Conservation (phyloP, 306 rosid genomes). For the Astragalus glycyphyllos region DNA sequence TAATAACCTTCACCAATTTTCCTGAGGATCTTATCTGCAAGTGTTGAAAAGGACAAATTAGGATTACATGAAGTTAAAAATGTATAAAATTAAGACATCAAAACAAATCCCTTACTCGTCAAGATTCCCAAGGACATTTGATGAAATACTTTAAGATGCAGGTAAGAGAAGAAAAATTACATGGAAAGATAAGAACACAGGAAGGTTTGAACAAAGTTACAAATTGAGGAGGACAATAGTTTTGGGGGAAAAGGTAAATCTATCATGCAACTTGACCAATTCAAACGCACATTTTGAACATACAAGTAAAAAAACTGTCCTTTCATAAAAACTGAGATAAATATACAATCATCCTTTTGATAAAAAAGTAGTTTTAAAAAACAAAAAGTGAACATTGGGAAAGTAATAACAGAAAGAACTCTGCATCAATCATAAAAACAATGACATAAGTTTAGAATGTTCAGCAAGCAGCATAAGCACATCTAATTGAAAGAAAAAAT, state of each 20-base stretch:
- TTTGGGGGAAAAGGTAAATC: not conserved
- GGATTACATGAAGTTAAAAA: constrained; percentile 8
- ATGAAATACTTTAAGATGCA: not conserved
- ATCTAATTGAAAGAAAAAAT: not conserved
- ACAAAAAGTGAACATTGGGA: not conserved
- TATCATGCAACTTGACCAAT: constrained; percentile 5
- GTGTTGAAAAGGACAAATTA: not conserved
- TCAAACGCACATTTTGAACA: not conserved
- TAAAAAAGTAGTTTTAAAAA: not conserved
- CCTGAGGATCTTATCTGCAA: constrained; percentile 30
- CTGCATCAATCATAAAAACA: not conserved
- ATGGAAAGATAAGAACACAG: constrained; percentile 1
- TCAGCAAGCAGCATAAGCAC: constrained; percentile 15
- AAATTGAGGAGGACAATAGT: not conserved
- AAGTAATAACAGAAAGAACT: constrained; percentile 1
- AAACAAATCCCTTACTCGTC: constrained; percentile 15
- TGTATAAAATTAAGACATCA: not conserved
- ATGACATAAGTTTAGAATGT: not conserved
- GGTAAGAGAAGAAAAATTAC: not conserved
- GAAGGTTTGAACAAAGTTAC: not conserved
- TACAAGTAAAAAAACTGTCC: not conserved
- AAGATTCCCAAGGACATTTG: not conserved
- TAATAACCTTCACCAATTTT: constrained; percentile 34
- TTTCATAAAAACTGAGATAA: not conserved
- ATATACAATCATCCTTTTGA: not conserved